A percentile compares a stretch with the other conserved stretches of the same genome.
These are phyloP conservation scores for Pleurotus giganteus DNA, from an alignment of 768 basidiomycete species.

Conservation along the genomic window DNA sequence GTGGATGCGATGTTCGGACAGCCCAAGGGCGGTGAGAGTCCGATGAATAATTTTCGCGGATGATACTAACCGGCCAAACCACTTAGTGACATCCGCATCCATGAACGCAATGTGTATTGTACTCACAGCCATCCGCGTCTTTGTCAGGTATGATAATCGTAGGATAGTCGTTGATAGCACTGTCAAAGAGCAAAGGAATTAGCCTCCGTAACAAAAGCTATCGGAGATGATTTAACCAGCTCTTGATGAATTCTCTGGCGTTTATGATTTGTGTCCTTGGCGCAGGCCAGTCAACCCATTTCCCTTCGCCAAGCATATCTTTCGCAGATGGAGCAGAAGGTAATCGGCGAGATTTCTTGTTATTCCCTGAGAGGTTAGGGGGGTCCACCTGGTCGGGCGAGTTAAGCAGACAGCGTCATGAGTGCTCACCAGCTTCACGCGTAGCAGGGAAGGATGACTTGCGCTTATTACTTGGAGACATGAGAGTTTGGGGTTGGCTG, in stretches of 20 bases:
- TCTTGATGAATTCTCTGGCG: background rate
- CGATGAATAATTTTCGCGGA: background rate
- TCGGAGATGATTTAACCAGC: background rate
- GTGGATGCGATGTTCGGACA: background rate
- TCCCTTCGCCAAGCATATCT: background rate
- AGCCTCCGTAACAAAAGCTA: background rate
- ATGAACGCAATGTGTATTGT: background rate
- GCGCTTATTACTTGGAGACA: no score
- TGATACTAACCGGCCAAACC: background rate
- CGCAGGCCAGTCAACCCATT: background rate
- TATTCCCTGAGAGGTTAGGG: no score
- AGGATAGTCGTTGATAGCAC: background rate
- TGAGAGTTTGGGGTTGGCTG: no score
- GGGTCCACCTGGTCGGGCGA: no score
- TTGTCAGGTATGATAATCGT: background rate
- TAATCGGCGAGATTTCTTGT: background rate
- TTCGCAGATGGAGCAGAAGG: background rate
- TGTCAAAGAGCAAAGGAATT: background rate
- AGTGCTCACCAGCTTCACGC: no score
- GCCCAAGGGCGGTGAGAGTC: background rate
- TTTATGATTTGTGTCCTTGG: background rate
- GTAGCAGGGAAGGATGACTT: no score
- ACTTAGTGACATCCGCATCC: background rate
- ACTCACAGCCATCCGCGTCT: conserved; percentile 1
- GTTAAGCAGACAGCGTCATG: no score